Conservation (phyloP, 2,329 filamentous ascomycete genomes). For the Cyclaneusma minus region DNA sequence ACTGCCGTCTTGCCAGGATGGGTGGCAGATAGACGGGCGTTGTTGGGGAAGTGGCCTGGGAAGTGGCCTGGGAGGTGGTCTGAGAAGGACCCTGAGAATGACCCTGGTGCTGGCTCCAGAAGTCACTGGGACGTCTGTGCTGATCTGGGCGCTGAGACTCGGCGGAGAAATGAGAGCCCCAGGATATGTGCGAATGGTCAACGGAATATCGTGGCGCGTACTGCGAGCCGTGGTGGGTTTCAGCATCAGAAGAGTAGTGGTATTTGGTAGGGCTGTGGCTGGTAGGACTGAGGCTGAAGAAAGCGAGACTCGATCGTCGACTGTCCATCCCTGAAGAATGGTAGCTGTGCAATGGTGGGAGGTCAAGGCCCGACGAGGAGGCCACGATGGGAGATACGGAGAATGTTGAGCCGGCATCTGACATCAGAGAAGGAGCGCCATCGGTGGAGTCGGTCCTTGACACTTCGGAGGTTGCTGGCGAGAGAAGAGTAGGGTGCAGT, state of each 20-base stretch:
- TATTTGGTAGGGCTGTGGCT: constrained; percentile 1
- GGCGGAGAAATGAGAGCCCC: constrained; percentile 7
- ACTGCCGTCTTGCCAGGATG: constrained; percentile 8
- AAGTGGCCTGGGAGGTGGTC: constrained; percentile 9
- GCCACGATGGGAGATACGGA: constrained; percentile 36
- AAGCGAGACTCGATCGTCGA: constrained; percentile 16
- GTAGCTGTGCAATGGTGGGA: constrained; percentile 14
- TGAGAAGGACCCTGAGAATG: constrained; percentile 9
- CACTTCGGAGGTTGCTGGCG: constrained; percentile 46
- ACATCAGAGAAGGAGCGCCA: constrained; percentile 51
- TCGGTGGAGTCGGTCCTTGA: constrained; percentile 42
- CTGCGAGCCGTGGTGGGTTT: constrained; percentile 7
- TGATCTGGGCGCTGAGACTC: constrained; percentile 1
- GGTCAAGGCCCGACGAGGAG: constrained; percentile 15
- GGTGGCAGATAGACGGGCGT: constrained; percentile 18
- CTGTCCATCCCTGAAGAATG: constrained; percentile 6
- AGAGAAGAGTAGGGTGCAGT: constrained; percentile 43
- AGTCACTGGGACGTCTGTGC: constrained; percentile 2
- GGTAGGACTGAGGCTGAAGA: constrained; percentile 11
- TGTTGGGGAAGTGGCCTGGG: constrained; percentile 12
- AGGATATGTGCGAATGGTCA: constrained; percentile 5
- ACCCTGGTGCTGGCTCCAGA: constrained; percentile 3
- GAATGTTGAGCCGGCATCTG: constrained; percentile 49
- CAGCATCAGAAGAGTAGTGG: constrained; percentile 11
- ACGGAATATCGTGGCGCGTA: constrained; percentile 9